These are phyloP conservation scores for Alternaria gansuensis DNA, from an alignment of 2,329 filamentous ascomycete species.

Conservation along the genomic window DNA sequence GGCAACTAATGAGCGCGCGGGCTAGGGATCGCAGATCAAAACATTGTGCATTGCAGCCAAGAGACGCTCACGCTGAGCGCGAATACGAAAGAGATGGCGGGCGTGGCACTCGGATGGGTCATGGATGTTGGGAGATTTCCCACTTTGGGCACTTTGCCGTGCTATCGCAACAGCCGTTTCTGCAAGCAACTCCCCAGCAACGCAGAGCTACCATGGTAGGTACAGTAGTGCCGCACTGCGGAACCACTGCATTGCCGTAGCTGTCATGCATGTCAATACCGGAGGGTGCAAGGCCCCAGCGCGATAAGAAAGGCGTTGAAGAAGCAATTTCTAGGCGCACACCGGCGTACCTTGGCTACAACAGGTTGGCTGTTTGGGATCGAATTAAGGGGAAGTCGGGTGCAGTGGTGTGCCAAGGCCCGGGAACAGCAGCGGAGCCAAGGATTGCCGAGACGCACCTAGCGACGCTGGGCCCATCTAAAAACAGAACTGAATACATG, in stretches of 20 bases:
- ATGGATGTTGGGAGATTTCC: background rate
- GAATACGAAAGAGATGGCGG: slow-evolving; percentile 15
- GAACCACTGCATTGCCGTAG: background rate
- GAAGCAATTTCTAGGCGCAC: background rate
- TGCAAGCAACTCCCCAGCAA: background rate
- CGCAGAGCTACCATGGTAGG: background rate
- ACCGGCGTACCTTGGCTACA: slow-evolving; percentile 4
- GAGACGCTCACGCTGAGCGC: slow-evolving; percentile 4
- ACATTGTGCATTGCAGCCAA: slow-evolving; percentile 13
- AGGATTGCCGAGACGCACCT: slow-evolving; percentile 9
- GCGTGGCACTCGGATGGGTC: background rate
- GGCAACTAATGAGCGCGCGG: slow-evolving; percentile 18
- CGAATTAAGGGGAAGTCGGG: slow-evolving; percentile 13
- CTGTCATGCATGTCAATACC: background rate
- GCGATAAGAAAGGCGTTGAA: background rate
- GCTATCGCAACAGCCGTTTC: background rate
- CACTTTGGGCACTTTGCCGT: slow-evolving; percentile 1
- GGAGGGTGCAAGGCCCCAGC: background rate
- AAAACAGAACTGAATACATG: slow-evolving; percentile 12
- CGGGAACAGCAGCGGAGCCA: slow-evolving; percentile 11
- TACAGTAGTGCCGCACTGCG: background rate
- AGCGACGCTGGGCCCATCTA: slow-evolving; percentile 8
- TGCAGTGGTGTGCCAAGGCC: slow-evolving; percentile 7
- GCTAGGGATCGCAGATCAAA: slow-evolving; percentile 13
- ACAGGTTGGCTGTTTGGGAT: background rate